Conservation (phyloP, 2,329 filamentous ascomycete species). For the Paramyrothecium sp. region DNA sequence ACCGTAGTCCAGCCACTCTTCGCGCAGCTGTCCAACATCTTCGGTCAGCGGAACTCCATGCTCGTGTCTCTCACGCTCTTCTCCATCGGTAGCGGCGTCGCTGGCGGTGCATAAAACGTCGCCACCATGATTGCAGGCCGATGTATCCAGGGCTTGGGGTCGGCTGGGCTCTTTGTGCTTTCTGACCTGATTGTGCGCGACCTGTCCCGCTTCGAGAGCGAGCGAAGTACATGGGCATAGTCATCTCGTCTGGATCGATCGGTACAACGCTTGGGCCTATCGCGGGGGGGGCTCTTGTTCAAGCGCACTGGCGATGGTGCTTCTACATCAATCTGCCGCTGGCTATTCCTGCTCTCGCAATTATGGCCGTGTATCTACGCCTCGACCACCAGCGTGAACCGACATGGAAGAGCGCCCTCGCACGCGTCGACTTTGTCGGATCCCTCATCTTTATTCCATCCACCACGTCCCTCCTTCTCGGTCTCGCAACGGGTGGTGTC, state of each 20-base stretch:
- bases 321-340: not conserved
- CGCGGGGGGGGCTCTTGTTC: slow-evolving; percentile 16
- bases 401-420: slow-evolving; percentile 3
- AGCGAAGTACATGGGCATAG: slow-evolving; percentile 31
- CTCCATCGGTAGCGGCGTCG: not conserved
- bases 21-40: slow-evolving; percentile 1
- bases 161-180: slow-evolving; percentile 18
- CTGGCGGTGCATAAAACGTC: not conserved
- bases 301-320: slow-evolving; percentile 33
- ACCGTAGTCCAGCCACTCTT: not conserved
- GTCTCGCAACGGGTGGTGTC: not conserved
- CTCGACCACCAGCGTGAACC: slow-evolving; percentile 3
- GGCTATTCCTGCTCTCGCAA: not conserved
- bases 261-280: slow-evolving; percentile 26
- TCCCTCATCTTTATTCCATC: not conserved
- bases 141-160: slow-evolving; percentile 36
- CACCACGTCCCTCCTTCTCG: not conserved
- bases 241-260: slow-evolving; percentile 24
- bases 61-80: not conserved
- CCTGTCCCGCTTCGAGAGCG: slow-evolving; percentile 41
- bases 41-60: not conserved
- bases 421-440: not conserved
- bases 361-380: not conserved
- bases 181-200: slow-evolving; percentile 26
- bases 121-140: not conserved